These are phyloP conservation scores for Biancaea sappan DNA, from an alignment of 306 rosid species.

Conservation along the genomic window DNA sequence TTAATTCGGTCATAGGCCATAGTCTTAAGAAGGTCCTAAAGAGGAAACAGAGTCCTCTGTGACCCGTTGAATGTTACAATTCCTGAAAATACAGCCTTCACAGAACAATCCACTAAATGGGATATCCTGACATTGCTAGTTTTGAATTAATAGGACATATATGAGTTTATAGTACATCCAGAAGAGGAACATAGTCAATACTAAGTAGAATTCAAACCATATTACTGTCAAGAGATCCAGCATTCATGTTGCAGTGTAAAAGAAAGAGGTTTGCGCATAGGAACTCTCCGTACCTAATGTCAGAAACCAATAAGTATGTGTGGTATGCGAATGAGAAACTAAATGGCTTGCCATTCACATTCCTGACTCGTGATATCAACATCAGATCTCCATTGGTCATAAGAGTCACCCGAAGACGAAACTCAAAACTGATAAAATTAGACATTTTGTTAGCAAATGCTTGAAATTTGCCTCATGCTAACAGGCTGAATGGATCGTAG, in stretches of 20 bases:
- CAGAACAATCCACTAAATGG: background rate
- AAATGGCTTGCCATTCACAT: conserved; percentile 79
- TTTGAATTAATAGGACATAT: conserved; percentile 3
- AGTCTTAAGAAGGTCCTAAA: background rate
- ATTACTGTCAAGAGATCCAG: background rate
- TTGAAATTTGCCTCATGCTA: conserved; percentile 19
- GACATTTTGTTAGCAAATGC: conserved; percentile 25
- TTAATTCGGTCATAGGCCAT: background rate
- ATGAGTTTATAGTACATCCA: background rate
- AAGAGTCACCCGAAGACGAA: conserved; percentile 82
- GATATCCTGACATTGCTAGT: background rate
- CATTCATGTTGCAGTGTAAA: background rate
- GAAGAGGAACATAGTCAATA: conserved; percentile 5
- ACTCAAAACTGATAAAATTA: conserved; percentile 69
- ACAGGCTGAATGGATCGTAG: background rate
- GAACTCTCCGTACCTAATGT: conserved; percentile 70
- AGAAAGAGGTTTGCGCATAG: conserved; percentile 11
- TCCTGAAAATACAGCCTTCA: background rate
- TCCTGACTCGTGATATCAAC: conserved; percentile 76
- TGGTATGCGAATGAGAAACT: conserved; percentile 90
- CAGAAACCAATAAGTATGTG: conserved; percentile 81
- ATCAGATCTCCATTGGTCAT: conserved; percentile 60
- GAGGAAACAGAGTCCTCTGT: background rate
- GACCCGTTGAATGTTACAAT: background rate
- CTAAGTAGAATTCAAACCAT: background rate